Evolutionary conservation across 306 rosid species (phyloP), one percentile per base, ranked within the genome.

Genomic region (Oxytropis ochrocephala): DNA sequence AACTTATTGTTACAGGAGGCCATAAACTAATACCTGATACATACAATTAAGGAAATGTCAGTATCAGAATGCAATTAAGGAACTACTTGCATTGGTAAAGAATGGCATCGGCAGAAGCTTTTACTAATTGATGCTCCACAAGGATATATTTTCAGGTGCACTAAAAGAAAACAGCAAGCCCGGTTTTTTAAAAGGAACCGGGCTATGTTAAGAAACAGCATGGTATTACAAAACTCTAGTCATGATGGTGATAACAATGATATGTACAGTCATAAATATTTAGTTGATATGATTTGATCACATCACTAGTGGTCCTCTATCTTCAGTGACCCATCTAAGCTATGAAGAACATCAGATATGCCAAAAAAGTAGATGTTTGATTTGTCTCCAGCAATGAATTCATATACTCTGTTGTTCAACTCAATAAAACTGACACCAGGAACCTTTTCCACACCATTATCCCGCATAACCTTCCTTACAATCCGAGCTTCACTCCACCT

Each of bases 391-490:
- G 96, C 92, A 73, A 67, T 69, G 79, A 89, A 89, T 73, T 81
- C 85, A 80, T 85, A 80, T 16, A 86, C 90, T 73, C n/a, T 79
- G 68, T 81, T 75, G 79, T 87, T 86, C 64, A 86, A 67, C 75
- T 86, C 86, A 64, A 83, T 77, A 58, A 80, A 83, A 76, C 90
- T 89, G 60, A 85, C 73, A 8, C 96, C 89, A 0, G 85, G 77
- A 19, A 49, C 56, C 84, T 89, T 89, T 75, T 83, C 82, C 41
- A 85, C 84, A 38, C 88, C 80, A 1, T 61, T 52, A 57, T 77
- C 84, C 72, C 83, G 80, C 96, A 78, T 86, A 79, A 73, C 59
- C 82, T 83, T 89, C 80, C 90, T 83, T 61, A 83, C 83, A 78
- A 74, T 56, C 64, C 86, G 65, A 46, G 92, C 80, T 56, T 89